phyloP scores from a whole-genome alignment of 2,329 filamentous ascomycete genomes.

The Zelopaecilomyces penicillatus region DNA sequence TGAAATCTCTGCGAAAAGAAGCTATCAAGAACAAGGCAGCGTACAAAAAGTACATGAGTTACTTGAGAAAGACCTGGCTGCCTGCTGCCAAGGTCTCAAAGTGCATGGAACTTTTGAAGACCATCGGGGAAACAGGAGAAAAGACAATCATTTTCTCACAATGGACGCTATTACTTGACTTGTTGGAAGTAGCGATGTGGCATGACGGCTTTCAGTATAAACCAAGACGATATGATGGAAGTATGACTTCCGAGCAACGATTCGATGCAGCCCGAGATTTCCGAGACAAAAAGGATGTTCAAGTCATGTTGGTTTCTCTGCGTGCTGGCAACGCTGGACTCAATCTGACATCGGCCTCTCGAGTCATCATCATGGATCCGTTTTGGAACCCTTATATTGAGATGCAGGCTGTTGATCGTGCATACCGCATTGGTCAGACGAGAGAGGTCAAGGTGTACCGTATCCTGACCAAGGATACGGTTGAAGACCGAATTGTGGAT shows the following conservation, averaged over 20 bases:
- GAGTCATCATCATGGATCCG: slow-evolving; percentile 84
- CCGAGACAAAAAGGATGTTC: slow-evolving; percentile 54
- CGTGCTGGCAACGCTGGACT: slow-evolving; percentile 77
- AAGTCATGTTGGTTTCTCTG: slow-evolving; percentile 74
- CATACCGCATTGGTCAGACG: slow-evolving; percentile 77
- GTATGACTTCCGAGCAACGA: slow-evolving; percentile 60
- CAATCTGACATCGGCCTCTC: slow-evolving; percentile 73
- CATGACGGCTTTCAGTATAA: slow-evolving; percentile 51
- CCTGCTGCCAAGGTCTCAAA: slow-evolving; percentile 78
- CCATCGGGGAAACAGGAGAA: slow-evolving; percentile 51
- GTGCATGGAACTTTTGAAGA: slow-evolving; percentile 63
- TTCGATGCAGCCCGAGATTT: slow-evolving; percentile 61
- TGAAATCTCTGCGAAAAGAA: slow-evolving; percentile 58
- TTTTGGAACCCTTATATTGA: slow-evolving; percentile 95
- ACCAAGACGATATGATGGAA: slow-evolving; percentile 70
- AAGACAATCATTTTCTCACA: slow-evolving; percentile 73
- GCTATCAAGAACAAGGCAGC: slow-evolving; percentile 55
- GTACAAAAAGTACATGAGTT: slow-evolving; percentile 60
- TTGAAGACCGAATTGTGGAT: slow-evolving; percentile 77
- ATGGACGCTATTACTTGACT: slow-evolving; percentile 66
- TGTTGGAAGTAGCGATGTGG: slow-evolving; percentile 65
- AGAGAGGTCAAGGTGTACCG: slow-evolving; percentile 70
- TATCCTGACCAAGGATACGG: slow-evolving; percentile 65
- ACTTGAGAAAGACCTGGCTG: slow-evolving; percentile 60
- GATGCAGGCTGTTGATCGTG: slow-evolving; percentile 84